Evolutionary conservation across 202 grass and related monocot species (phyloP).

Genomic region (Zoysia matrella): DNA sequence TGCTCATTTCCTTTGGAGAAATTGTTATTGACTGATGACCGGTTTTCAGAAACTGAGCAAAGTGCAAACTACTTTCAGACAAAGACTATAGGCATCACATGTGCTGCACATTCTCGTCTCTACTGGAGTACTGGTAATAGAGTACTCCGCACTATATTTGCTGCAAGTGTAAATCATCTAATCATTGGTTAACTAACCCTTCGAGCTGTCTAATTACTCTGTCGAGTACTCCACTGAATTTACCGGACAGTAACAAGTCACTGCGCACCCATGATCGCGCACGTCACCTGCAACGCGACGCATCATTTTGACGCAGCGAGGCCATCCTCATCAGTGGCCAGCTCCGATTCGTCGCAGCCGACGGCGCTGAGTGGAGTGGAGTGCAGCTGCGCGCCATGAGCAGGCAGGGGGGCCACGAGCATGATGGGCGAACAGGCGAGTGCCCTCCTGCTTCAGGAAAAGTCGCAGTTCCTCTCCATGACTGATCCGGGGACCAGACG

Average conservation of each 20-base stretch:
- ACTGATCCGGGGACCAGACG: too few species aligned
- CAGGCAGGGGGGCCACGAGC: too few species aligned
- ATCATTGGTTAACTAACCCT: too few species aligned
- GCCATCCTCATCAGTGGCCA: background rate
- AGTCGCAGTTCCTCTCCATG: background rate
- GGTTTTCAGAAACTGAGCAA: background rate
- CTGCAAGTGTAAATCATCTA: background rate
- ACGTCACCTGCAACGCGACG: slow-evolving; percentile 18
- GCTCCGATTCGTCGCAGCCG: background rate
- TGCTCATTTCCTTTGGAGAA: too few species aligned
- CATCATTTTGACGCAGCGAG: background rate
- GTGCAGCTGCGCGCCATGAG: too few species aligned
- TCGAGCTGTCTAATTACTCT: too few species aligned
- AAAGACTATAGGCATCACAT: background rate
- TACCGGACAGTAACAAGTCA: background rate
- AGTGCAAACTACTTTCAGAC: background rate
- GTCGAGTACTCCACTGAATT: too few species aligned
- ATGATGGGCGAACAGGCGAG: too few species aligned
- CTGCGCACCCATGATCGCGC: slow-evolving; percentile 9
- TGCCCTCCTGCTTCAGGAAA: background rate
- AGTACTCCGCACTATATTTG: background rate
- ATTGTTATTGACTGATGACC: too few species aligned
- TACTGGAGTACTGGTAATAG: too few species aligned
- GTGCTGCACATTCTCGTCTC: background rate
- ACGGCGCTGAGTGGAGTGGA: too few species aligned